A percentile compares a stretch with the other conserved stretches of the same genome.
These are phyloP conservation scores for Mariannaea sp. DNA, from an alignment of 2,329 filamentous ascomycete genomes.

Conservation along the genomic window DNA sequence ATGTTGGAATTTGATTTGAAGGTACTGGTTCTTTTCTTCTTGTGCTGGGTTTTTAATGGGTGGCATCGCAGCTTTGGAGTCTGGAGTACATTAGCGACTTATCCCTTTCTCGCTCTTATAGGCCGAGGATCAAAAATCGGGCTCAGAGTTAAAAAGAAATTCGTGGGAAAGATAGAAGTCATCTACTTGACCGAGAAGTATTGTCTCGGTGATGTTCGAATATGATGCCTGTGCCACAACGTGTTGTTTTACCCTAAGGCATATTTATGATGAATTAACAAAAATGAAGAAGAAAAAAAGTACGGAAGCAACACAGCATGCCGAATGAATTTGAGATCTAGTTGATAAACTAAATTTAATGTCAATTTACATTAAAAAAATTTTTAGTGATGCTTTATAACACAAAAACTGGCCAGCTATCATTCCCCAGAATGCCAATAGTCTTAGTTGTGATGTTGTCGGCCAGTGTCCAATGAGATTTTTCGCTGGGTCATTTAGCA, in stretches of 20 bases:
- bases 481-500: constrained; percentile 14
- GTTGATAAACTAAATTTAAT: no score
- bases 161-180: no score
- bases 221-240: no score
- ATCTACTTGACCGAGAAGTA: no score
- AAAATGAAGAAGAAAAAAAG: no score
- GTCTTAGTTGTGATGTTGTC: constrained; percentile 14
- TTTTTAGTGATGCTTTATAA: background rate
- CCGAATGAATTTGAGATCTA: no score
- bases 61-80: background rate
- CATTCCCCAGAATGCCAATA: background rate
- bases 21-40: background rate
- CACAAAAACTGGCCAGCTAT: background rate
- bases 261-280: no score
- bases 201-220: no score
- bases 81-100: no score
- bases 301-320: no score
- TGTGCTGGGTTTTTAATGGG: background rate
- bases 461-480: constrained; percentile 34
- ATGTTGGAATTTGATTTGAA: constrained; percentile 1
- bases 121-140: background rate
- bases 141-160: background rate
- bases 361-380: no score
- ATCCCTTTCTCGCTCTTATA: background rate
- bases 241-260: no score